Evolutionary conservation across 495 filamentous ascomycete genomes (phyloP).

Genomic region (Talaromyces nanjingensis): DNA sequence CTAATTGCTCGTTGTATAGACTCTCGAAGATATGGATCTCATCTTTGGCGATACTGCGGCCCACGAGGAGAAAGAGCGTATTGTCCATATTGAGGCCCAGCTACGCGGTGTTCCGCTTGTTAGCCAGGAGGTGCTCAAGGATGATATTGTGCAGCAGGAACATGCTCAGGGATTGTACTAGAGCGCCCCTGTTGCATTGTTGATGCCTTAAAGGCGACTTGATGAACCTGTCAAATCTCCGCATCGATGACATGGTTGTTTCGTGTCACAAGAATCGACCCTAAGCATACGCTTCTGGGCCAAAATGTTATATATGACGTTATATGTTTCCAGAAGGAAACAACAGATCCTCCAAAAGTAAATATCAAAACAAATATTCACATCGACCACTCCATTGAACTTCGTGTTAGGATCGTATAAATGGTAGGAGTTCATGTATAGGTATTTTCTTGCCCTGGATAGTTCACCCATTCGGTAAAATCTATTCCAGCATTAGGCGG

Average conservation of each 20-base stretch:
- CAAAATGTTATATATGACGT: not conserved
- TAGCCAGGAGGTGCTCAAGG: slow-evolving; percentile 19
- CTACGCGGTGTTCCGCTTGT: slow-evolving; percentile 36
- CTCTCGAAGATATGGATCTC: slow-evolving; percentile 57
- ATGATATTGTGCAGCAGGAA: slow-evolving; percentile 20
- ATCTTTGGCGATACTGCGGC: slow-evolving; percentile 69
- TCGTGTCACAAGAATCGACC: not conserved
- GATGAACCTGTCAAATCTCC: not conserved
- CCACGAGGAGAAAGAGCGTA: slow-evolving; percentile 62
- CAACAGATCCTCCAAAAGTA: not conserved
- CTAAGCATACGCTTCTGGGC: not conserved
- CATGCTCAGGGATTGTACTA: not conserved
- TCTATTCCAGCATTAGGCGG: slow-evolving; percentile 21
- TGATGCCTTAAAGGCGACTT: slow-evolving; percentile 6
- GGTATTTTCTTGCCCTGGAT: slow-evolving; percentile 18
- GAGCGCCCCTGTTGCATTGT: not conserved
- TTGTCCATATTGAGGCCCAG: slow-evolving; percentile 66
- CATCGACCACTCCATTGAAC: not conserved
- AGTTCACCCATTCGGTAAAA: slow-evolving; percentile 43
- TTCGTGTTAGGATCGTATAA: not conserved
- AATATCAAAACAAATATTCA: not conserved
- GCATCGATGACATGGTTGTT: not conserved
- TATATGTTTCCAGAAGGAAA: not conserved
- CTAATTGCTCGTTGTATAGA: slow-evolving; percentile 3
- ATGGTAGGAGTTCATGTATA: slow-evolving; percentile 11